A percentile compares a stretch with the other conserved stretches of the same genome.
Conservation (phyloP, 495 filamentous ascomycete species). For the Penicilliopsis zonata region DNA sequence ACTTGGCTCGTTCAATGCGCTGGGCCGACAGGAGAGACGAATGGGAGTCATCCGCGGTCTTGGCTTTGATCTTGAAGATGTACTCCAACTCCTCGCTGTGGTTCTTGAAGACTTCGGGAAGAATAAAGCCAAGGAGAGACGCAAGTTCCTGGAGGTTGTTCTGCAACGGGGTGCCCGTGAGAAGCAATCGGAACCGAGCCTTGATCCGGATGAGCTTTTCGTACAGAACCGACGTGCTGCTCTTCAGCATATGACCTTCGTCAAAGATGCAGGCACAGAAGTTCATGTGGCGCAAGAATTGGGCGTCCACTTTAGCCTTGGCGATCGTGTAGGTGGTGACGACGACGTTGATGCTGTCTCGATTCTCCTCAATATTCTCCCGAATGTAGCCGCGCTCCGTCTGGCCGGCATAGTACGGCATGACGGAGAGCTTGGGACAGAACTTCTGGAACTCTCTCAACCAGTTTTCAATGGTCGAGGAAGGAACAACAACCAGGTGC, state of each 20-base stretch:
- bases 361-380: constrained; percentile 48
- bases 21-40: constrained; percentile 71
- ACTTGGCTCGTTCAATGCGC: constrained; percentile 71
- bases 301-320: constrained; percentile 48
- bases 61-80: constrained; percentile 85
- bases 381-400: constrained; percentile 51
- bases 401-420: constrained; percentile 69
- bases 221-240: constrained; percentile 68
- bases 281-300: constrained; percentile 52
- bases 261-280: constrained; percentile 73
- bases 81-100: constrained; percentile 61
- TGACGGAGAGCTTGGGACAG: constrained; percentile 60
- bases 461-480: constrained; percentile 93
- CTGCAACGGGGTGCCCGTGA: constrained; percentile 90
- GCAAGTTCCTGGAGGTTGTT: constrained; percentile 91
- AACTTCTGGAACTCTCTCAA: constrained; percentile 80
- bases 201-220: constrained; percentile 66
- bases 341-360: constrained; percentile 64
- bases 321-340: constrained; percentile 83
- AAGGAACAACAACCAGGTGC: constrained; percentile 81
- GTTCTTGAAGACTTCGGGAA: constrained; percentile 68
- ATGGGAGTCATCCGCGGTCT: constrained; percentile 59
- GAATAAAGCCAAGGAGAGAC: constrained; percentile 79
- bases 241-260: constrained; percentile 87
- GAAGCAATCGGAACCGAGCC: constrained; percentile 65